Evolutionary conservation across 2,329 filamentous ascomycete species (phyloP).

Genomic region (Ascochyta koolunga): DNA sequence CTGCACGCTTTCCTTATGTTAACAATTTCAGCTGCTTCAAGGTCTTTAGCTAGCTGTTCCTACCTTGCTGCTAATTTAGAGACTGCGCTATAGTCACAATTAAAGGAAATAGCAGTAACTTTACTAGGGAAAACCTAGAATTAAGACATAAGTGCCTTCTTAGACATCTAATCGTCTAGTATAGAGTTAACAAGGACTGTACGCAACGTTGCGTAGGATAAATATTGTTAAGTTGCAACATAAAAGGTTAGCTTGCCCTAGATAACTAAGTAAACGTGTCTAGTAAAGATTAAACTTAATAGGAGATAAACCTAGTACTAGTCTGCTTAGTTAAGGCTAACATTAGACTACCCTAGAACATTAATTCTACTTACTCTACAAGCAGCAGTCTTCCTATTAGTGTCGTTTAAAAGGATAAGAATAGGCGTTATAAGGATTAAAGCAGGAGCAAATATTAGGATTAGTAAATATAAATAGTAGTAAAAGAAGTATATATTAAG

Average conservation of each 20-base stretch:
- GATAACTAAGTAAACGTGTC: neutral
- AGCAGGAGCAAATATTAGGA: constrained; percentile 18
- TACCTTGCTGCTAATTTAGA: no score
- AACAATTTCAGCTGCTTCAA: no score
- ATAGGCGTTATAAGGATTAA: constrained; percentile 16
- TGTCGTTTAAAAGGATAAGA: constrained; percentile 20
- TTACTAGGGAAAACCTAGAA: constrained; percentile 13
- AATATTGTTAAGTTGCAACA: neutral
- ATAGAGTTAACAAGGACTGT: constrained; percentile 21
- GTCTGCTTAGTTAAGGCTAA: constrained; percentile 17
- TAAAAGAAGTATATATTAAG: constrained; percentile 23
- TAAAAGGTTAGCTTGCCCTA: neutral
- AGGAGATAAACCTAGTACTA: constrained; percentile 21
- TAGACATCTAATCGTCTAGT: constrained; percentile 13
- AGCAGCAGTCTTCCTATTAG: constrained; percentile 11
- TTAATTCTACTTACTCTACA: constrained; percentile 19
- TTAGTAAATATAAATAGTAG: constrained; percentile 13
- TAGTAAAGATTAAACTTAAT: constrained; percentile 9
- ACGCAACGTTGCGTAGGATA: neutral
- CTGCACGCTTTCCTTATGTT: no score
- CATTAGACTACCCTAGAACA: constrained; percentile 22
- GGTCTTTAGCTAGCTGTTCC: no score
- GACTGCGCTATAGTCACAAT: no score
- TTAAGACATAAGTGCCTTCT: constrained; percentile 9
- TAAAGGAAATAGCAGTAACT: neutral